Evolutionary conservation across 306 rosid genomes (phyloP), one percentile per base, ranked within the genome.

Genomic region (Cucurbita pepo): DNA sequence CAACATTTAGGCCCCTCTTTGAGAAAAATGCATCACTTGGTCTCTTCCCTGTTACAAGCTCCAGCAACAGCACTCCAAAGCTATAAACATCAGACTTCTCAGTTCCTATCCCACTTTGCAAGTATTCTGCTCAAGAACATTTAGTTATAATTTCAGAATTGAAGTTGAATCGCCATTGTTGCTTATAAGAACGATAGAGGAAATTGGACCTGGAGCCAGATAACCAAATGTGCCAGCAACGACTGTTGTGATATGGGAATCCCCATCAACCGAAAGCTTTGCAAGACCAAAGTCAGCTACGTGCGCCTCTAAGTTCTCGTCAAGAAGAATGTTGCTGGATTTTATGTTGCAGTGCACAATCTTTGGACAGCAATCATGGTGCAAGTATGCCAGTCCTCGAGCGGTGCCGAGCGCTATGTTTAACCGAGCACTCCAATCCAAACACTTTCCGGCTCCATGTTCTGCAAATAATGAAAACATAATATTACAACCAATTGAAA

Each of bases 221-320:
- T 91, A 95, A 74, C 97, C 99, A 77, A 95, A 95, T 56, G 99
- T 91, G 69, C 99, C 99, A 65, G 99, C 99, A 50, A 95, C 99
- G 60, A 95, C 99, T 4, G 99, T 91, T 1, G 99, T 95, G 76
- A 95, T 90, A 79, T 95, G 97, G 21, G 99, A 86, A 75, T 91
- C 96, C 78, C 87, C 97, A 55, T 95, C 96, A 57, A 89, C 97
- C 81, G 91, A 84, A 75, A 95, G 96, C 81, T 91, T 91, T 60
- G 96, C 92, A 14, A 95, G 97, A 58, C 99, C 99, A 76, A 91
- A 89, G 84, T 95, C 99, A 10, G 97, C 85, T 19, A 95, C 92
- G 70, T 37, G 88, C 21, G 99, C 90, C 84, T 95, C 99, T 82
- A 95, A 78, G 78, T 86, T 88, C 80, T 85, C 97, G 75, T 89